These are phyloP conservation scores for Pistacia vera DNA, from an alignment of 345 rosid species.

Conservation along the genomic window DNA sequence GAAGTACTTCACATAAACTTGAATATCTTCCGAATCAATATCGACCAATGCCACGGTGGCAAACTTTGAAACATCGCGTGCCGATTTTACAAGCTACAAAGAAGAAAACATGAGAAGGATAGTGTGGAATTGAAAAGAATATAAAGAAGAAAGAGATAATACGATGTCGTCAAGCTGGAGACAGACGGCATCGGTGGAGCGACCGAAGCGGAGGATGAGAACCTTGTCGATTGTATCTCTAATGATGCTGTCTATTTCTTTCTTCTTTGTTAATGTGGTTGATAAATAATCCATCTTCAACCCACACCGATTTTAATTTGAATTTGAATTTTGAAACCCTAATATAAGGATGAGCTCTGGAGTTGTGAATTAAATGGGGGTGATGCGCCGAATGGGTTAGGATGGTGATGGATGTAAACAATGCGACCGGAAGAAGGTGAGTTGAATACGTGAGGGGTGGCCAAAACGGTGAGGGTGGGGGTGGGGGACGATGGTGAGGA, in stretches of 20 bases:
- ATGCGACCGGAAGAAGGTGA: too few species aligned
- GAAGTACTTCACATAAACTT: conserved; percentile 82
- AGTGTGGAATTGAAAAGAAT: background rate
- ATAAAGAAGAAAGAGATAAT: background rate
- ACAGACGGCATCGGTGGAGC: conserved; percentile 53
- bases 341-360: too few species aligned
- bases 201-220: conserved; percentile 92
- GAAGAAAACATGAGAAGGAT: background rate
- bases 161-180: conserved; percentile 79
- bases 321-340: too few species aligned
- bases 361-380: too few species aligned
- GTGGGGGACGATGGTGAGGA: too few species aligned
- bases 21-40: conserved; percentile 71
- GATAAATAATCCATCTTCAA: conserved; percentile 54
- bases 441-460: too few species aligned
- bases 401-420: too few species aligned
- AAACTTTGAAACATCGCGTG: conserved; percentile 68
- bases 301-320: too few species aligned
- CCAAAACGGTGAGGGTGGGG: too few species aligned
- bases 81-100: conserved; percentile 71
- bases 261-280: conserved; percentile 61
- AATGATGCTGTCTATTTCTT: conserved; percentile 69
- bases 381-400: too few species aligned
- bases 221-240: conserved; percentile 85
- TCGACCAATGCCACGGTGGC: conserved; percentile 69